A percentile compares a stretch with the other conserved stretches of the same genome.
Evolutionary conservation across 495 filamentous ascomycete genomes (phyloP).

Genomic region (Penicillium subrubescens): DNA sequence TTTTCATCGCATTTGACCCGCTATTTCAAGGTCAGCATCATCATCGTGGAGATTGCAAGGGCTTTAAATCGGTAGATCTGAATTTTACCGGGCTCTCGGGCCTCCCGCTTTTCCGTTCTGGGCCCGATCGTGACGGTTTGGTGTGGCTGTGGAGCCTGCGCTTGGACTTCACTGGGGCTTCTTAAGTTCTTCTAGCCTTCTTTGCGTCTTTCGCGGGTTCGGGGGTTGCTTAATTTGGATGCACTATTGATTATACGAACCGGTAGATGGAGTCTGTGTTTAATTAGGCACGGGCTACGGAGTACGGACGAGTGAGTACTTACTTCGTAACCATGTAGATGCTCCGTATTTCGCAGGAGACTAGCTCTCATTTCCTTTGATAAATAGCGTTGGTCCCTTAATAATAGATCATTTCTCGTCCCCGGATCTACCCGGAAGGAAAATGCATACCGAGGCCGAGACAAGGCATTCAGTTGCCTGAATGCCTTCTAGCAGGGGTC

Average conservation of each 20-base stretch:
- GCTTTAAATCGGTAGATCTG: conserved; percentile 20
- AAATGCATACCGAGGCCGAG: conserved; percentile 1
- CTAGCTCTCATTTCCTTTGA: background rate
- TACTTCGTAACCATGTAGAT: background rate
- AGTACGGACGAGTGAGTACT: background rate
- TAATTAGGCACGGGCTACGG: background rate
- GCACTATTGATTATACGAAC: conserved; percentile 1
- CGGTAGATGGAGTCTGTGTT: background rate
- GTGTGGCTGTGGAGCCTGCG: conserved; percentile 13
- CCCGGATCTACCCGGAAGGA: conserved; percentile 22
- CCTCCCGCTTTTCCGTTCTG: conserved; percentile 16
- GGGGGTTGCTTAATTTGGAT: conserved; percentile 3
- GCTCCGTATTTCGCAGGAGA: background rate
- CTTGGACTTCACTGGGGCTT: conserved; percentile 12
- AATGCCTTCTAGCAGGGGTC: background rate
- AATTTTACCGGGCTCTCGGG: conserved; percentile 24
- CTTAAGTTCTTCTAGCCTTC: conserved; percentile 14
- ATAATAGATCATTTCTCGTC: background rate
- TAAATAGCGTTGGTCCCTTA: background rate
- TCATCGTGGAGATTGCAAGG: conserved; percentile 19
- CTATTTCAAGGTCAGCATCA: background rate
- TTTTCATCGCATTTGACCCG: background rate
- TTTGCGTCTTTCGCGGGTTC: conserved; percentile 4
- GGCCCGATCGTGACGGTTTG: background rate
- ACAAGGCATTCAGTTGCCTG: background rate